phyloP scores from a whole-genome alignment of 208 protist genomes.

The Tritrichomonas musculus region DNA sequence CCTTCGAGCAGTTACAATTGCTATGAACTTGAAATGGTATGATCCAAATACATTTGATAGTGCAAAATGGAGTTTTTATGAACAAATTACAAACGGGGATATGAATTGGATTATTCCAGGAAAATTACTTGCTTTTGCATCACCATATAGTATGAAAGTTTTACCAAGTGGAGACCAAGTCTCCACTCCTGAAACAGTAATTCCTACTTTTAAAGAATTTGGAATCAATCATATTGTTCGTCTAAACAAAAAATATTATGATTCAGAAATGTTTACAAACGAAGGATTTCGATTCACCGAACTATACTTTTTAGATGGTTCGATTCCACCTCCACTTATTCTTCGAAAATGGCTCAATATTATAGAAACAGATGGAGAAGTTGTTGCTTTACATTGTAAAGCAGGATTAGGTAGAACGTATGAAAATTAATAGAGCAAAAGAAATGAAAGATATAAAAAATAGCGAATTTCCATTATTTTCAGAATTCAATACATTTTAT shows the following conservation, averaged over 20 bases:
- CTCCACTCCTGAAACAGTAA: slow-evolving; percentile 55
- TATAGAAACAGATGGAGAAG: slow-evolving; percentile 59
- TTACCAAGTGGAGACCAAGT: slow-evolving; percentile 58
- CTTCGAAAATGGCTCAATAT: slow-evolving; percentile 71
- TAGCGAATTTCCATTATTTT: too few relatives aligned
- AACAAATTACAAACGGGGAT: slow-evolving; percentile 72
- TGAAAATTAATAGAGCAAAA: too few relatives aligned
- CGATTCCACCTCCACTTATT: slow-evolving; percentile 66
- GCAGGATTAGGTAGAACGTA: slow-evolving; percentile 79
- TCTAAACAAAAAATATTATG: slow-evolving; percentile 80
- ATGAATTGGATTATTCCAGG: slow-evolving; percentile 82
- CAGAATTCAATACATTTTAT: too few relatives aligned
- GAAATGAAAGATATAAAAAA: too few relatives aligned
- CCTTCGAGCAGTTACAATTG: slow-evolving; percentile 63
- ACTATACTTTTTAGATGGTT: slow-evolving; percentile 80
- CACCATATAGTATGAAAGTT: slow-evolving; percentile 43
- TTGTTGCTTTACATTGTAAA: slow-evolving; percentile 80
- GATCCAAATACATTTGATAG: slow-evolving; percentile 70
- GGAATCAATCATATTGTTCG: slow-evolving; percentile 75
- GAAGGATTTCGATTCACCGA: slow-evolving; percentile 75
- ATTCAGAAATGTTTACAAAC: slow-evolving; percentile 63
- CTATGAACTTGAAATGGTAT: slow-evolving; percentile 61
- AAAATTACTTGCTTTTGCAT: slow-evolving; percentile 77
- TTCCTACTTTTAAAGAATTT: slow-evolving; percentile 50
- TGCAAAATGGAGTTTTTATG: slow-evolving; percentile 68